Percentiles rank a stretch among this genome's conserved stretches.
Evolutionary conservation across 805 yeast species (phyloP).

Genomic region (Teunomyces aglyptinius): DNA sequence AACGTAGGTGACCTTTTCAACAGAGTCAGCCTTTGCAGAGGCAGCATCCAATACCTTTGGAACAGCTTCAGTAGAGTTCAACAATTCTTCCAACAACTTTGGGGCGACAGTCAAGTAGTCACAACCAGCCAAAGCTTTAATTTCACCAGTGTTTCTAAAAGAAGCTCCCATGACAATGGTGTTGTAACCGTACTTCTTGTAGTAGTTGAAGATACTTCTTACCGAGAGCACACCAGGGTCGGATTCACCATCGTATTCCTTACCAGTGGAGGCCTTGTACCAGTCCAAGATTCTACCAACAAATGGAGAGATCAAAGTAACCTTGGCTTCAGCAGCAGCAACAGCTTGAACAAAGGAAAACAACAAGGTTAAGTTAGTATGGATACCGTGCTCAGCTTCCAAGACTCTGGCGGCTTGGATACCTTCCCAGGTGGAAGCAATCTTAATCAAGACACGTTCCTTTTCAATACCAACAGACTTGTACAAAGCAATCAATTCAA

Average conservation of each 20-base stretch:
- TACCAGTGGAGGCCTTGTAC: slow-evolving; percentile 93
- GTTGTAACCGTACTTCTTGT: slow-evolving; percentile 93
- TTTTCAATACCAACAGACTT: slow-evolving; percentile 78
- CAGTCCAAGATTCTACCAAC: slow-evolving; percentile 99
- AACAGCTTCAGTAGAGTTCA: slow-evolving; percentile 72
- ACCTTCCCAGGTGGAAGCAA: slow-evolving; percentile 99
- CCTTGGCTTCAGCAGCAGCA: slow-evolving; percentile 97
- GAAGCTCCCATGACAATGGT: slow-evolving; percentile 99
- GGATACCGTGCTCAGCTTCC: slow-evolving; percentile 86
- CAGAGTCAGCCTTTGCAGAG: slow-evolving; percentile 46
- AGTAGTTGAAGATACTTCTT: slow-evolving; percentile 87
- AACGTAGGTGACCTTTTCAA: slow-evolving; percentile 67
- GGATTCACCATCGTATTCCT: slow-evolving; percentile 71
- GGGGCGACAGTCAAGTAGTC: slow-evolving; percentile 97
- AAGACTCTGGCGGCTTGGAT: slow-evolving; percentile 97
- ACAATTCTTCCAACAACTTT: slow-evolving; percentile 81
- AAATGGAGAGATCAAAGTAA: slow-evolving; percentile 95
- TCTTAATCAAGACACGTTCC: slow-evolving; percentile 91
- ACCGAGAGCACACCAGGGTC: slow-evolving; percentile 98
- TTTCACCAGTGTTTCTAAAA: slow-evolving; percentile 95
- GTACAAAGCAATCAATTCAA: slow-evolving; percentile 85
- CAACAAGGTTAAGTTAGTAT: slow-evolving; percentile 91
- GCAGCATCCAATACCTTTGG: slow-evolving; percentile 79
- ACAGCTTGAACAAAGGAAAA: slow-evolving; percentile 98
- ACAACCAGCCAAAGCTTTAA: slow-evolving; percentile 94